Evolutionary conservation across 1,284 basidiomycete species (phyloP).

Genomic region (Cronartium ribicola): DNA sequence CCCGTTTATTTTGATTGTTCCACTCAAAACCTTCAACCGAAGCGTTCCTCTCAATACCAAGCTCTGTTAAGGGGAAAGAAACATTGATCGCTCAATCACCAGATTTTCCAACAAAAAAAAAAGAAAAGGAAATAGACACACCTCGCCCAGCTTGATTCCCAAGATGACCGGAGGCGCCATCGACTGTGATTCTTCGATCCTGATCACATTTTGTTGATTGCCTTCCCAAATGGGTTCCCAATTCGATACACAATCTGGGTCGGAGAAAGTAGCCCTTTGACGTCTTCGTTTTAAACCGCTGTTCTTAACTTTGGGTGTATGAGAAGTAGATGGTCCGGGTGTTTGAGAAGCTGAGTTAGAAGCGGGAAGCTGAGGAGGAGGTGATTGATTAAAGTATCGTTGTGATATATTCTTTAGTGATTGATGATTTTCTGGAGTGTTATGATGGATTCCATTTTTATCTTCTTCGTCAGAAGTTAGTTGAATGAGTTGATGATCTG

Average conservation of each 20-base stretch:
- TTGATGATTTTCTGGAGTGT: background rate
- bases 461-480: background rate
- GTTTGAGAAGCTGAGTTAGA: background rate
- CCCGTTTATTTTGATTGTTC: background rate
- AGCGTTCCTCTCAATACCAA: conserved; percentile 1
- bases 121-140: background rate
- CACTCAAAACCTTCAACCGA: background rate
- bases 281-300: background rate
- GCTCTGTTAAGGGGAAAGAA: background rate
- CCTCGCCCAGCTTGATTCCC: background rate
- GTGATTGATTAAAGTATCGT: background rate
- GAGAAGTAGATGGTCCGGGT: background rate
- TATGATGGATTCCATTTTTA: background rate
- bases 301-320: background rate
- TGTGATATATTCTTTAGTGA: background rate
- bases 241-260: conserved; percentile 1
- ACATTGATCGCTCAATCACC: background rate
- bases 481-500: background rate
- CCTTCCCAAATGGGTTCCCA: conserved; percentile 5
- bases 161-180: background rate
- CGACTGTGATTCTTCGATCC: background rate
- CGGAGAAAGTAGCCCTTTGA: background rate
- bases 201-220: background rate
- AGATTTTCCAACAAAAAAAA: background rate
- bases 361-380: background rate